Percentiles rank a stretch among this genome's conserved stretches.
Evolutionary conservation across 1,284 basidiomycete species (phyloP).

Genomic region (Ceratobasidium papillatum): DNA sequence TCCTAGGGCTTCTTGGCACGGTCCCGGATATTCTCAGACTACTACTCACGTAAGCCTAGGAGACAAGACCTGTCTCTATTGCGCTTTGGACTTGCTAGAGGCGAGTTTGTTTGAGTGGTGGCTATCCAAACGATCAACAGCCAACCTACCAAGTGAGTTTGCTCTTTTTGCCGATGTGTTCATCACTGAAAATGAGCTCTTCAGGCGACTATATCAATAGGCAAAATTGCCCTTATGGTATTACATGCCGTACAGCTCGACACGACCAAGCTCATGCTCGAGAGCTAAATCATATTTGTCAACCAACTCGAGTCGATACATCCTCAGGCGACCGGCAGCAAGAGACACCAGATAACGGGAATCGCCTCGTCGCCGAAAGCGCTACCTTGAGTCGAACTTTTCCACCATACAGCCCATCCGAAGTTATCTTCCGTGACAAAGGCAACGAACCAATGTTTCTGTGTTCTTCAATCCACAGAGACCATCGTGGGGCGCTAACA

Average conservation of each 20-base stretch:
- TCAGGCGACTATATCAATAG: neutral
- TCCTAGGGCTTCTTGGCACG: constrained; percentile 27
- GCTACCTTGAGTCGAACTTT: constrained; percentile 5
- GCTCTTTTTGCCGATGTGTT: neutral
- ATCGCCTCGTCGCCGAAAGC: constrained; percentile 28
- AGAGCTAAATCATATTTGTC: constrained; percentile 37
- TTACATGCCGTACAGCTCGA: constrained; percentile 36
- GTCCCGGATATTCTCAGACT: neutral
- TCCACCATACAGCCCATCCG: constrained; percentile 16
- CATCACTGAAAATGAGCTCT: neutral
- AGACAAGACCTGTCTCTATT: constrained; percentile 17
- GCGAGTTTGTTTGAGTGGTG: constrained; percentile 38
- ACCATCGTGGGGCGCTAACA: neutral
- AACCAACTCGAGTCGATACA: neutral
- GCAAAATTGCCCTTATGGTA: constrained; percentile 39
- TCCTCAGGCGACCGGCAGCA: neutral
- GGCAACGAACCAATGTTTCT: constrained; percentile 32
- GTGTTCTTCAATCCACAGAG: constrained; percentile 17
- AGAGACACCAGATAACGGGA: constrained; percentile 17
- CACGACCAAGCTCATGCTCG: constrained; percentile 31
- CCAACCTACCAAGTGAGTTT: constrained; percentile 2
- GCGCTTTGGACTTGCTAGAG: constrained; percentile 26
- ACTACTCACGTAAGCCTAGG: neutral
- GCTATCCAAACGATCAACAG: constrained; percentile 10
- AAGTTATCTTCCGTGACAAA: constrained; percentile 26